Evolutionary conservation across 139 green algal genomes (phyloP), one percentile per base, ranked within the genome.

Genomic region (Chlamydomonas sphaeroides): DNA sequence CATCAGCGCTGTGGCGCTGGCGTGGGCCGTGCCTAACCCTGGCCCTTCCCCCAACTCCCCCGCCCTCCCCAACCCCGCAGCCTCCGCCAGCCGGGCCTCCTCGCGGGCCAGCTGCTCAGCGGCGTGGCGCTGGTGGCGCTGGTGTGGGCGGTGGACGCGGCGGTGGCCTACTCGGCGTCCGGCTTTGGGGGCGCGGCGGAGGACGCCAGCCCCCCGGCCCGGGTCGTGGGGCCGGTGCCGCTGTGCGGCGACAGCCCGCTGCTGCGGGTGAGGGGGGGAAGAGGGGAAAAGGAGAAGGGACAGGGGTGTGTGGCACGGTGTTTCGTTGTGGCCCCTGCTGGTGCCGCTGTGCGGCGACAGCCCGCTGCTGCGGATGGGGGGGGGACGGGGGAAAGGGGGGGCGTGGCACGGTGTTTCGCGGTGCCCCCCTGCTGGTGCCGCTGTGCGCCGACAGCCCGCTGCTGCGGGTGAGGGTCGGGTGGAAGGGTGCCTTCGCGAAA

Each of bases 51-150:
- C n/a, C 30, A 38, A 8, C 30, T 66, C 14, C 14, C 30, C 59
- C 59, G 15, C 59, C n/a, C n/a, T n/a, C n/a, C n/a, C 61, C 15
- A 36, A n/a, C 3, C n/a, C 30, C 61, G 23, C 41, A 80, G 74
- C 41, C 28, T 80, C 17, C 74, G 74, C 30, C 45, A 11, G 20
- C 59, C 59, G 3, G n/a, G 30, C 0, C 74, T 80, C 36, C 74
- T 80, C 21, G 4, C 35, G 26, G 74, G 41, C 7, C 74, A 80
- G 74, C 59, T 80, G 59, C 48, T 83, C 5, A 36, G 41, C 32
- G 76, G 42, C 5, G 45, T 83, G 32, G 36, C 30, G 21, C 51
- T 83, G 39, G 76, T 83, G 76, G 76, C 32, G 18, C 15, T 74
- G 35, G 35, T 83, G 28, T 56, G 33, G 62, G 10, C 62, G n/a